Conservation (phyloP, 2,329 filamentous ascomycete genomes). For the Penicillium sp. region DNA sequence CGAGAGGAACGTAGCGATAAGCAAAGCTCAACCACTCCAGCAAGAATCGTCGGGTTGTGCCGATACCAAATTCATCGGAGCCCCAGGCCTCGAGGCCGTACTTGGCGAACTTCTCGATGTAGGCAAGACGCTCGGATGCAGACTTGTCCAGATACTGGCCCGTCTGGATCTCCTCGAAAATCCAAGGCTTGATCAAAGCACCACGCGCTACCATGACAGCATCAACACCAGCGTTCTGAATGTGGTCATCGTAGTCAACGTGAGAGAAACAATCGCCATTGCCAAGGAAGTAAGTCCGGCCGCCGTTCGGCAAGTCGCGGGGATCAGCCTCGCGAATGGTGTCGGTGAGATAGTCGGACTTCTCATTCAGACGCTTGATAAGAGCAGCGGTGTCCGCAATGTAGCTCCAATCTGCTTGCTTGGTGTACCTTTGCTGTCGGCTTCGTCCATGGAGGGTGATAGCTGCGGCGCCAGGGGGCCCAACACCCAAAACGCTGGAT, state of each 20-base stretch:
- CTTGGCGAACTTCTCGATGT: slow-evolving; percentile 85
- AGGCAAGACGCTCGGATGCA: slow-evolving; percentile 77
- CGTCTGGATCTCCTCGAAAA: slow-evolving; percentile 93
- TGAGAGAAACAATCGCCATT: slow-evolving; percentile 98
- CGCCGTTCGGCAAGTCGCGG: slow-evolving; percentile 67
- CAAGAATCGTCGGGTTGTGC: slow-evolving; percentile 86
- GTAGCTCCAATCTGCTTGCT: slow-evolving; percentile 90
- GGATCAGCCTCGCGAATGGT: slow-evolving; percentile 76
- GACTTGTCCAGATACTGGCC: slow-evolving; percentile 97
- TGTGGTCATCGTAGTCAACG: slow-evolving; percentile 76
- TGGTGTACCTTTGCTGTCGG: slow-evolving; percentile 91
- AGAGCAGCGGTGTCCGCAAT: slow-evolving; percentile 87
- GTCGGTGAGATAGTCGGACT: slow-evolving; percentile 68
- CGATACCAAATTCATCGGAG: slow-evolving; percentile 89
- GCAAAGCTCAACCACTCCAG: slow-evolving; percentile 96
- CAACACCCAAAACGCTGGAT: slow-evolving; percentile 64
- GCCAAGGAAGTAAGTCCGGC: slow-evolving; percentile 86
- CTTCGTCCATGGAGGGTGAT: slow-evolving; percentile 93
- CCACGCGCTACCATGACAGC: slow-evolving; percentile 97
- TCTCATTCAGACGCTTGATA: slow-evolving; percentile 75
- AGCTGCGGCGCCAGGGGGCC: slow-evolving; percentile 85
- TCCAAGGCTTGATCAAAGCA: slow-evolving; percentile 95
- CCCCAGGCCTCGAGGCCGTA: slow-evolving; percentile 96
- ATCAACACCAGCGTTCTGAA: slow-evolving; percentile 79
- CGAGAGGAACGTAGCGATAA: slow-evolving; percentile 87